Base-by-base conservation (phyloP, 2,329 filamentous ascomycete genomes). In the Aspergillus chevalieri region DNA sequence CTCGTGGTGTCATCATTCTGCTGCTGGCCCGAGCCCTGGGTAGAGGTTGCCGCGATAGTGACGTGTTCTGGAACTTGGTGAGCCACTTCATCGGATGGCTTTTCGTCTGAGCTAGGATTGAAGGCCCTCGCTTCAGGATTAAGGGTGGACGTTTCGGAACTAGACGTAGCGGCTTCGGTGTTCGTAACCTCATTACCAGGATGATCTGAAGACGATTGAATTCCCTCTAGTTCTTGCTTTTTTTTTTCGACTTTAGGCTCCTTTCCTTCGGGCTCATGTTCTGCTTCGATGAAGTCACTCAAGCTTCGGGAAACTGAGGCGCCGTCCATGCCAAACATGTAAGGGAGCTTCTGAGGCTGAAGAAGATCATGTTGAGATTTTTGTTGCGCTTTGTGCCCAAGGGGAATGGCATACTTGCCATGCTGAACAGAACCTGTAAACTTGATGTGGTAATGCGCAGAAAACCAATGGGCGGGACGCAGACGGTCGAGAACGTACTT, bases 371-470 rank as follows among this genome's bases (percentile, higher is more conserved):
- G 10, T 14, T 52, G 46, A 15, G 36, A 14, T 6, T 33, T 22
- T 24, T 19, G 17, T 51, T 10, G 46, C 24, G 3, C 28, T 30
- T 4, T 51, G 47, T 50, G 42, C 24, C 19, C 45, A 3, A 30
- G 12, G 26, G 51, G 46, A 9, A 49, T 39, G 4, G 52, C 47
- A 22, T 63, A 61, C 12, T 73, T 61, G 14, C 68, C 65, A 53
- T 83, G 75, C 5, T 77, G 61, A 44, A 84, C 68, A 1, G 76
- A 53, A 1, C 91, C 93, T 0, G 85, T 71, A 65, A 86, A 97
- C 64, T 92, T 94, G 74, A 87, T 84, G 69, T 98, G 93, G 72
- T 97, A 71, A 69, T 98, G 93, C 2, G 91, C 93, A 34, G 87
- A 86, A 65, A 97, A 96, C 93, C 93, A 98, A 65, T 89, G 86